Base-by-base conservation (phyloP, 805 yeast genomes). In the Kuraishia piskuri region DNA sequence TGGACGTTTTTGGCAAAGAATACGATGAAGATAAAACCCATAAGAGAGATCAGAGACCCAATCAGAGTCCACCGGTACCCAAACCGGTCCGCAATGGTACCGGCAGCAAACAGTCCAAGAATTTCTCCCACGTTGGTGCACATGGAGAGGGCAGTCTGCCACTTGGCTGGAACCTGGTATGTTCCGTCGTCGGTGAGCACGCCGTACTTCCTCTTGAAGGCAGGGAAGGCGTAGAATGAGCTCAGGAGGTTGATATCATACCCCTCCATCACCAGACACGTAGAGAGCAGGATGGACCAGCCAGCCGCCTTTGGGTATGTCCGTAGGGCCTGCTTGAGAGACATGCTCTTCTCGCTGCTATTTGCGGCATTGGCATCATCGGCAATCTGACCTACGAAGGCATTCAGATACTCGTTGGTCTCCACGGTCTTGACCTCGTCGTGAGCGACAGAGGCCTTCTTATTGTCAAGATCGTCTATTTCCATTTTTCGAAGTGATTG, bases 91-190 rank as follows among this genome's bases (percentile, higher is more conserved):
- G 74, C 71, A 36, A 72, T 54, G 40, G 63, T 50, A 59, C 78
- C 79, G 25, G 75, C 73, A 50, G 67, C 53, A 52, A 69, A 26
- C 12, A 47, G 44, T 3, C 52, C 52, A 21, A 50, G 31, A n/a
- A 50, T 37, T 31, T 58, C 66, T 22, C 65, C 58, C 7, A 67
- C 59, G 26, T 59, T 62, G 54, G 69, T 19, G 17, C 52, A 46
- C 52, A 50, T 68, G 22, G 63, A 55, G 48, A 75, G 62, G 19
- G 70, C 76, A 22, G 73, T 70, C 58, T 76, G 80, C 80, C 79
- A 75, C 14, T 64, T 61, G 19, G 74, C 71, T 22, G 72, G 65
- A 22, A 77, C 58, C 50, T 69, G 69, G 55, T 66, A 71, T 26
- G 58, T 55, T 17, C 57, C 61, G 2, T n/a, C 49, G 1, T 53